These are phyloP conservation scores for Chara braunii DNA, from an alignment of 139 green algal species.

Conservation along the genomic window DNA sequence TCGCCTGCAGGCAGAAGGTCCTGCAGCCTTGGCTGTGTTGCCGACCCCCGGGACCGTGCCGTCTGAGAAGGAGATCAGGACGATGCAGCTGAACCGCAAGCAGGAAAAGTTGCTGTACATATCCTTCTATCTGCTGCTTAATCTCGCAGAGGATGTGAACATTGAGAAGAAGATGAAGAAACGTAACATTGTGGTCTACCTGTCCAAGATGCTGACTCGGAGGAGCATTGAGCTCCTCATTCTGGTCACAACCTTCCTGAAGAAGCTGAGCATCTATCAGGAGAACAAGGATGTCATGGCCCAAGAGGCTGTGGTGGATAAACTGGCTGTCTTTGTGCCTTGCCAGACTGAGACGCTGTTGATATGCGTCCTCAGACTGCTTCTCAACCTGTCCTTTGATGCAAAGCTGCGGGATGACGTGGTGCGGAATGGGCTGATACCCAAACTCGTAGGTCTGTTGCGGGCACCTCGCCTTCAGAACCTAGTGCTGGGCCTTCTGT, in stretches of 20 bases:
- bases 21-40: background rate
- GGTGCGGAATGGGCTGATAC: slow-evolving; percentile 53
- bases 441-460: slow-evolving; percentile 64
- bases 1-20: slow-evolving; percentile 1
- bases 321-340: slow-evolving; percentile 60
- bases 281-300: slow-evolving; percentile 65
- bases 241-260: slow-evolving; percentile 62
- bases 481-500: slow-evolving; percentile 67
- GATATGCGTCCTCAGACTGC: slow-evolving; percentile 62
- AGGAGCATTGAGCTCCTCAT: slow-evolving; percentile 75
- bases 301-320: slow-evolving; percentile 49
- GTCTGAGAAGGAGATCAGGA: slow-evolving; percentile 2
- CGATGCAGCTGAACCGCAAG: slow-evolving; percentile 5
- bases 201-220: slow-evolving; percentile 65
- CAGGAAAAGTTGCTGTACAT: slow-evolving; percentile 37
- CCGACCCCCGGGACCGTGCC: background rate
- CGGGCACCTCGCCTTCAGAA: slow-evolving; percentile 45
- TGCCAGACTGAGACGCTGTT: slow-evolving; percentile 57
- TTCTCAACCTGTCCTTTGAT: slow-evolving; percentile 85
- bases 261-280: slow-evolving; percentile 64
- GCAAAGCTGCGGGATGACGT: slow-evolving; percentile 59
- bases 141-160: slow-evolving; percentile 68
- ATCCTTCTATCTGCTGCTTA: slow-evolving; percentile 65
- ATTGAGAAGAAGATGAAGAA: slow-evolving; percentile 82
- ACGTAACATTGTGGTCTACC: slow-evolving; percentile 64